These are phyloP conservation scores for cucumber (Cucumis sativus) DNA, from an alignment of 306 rosid genomes.

Conservation along the genomic window Cucumber_9930_V3 NC_026657.2:39537001-39537500, in stretches of 20 bases:
- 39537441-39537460: not conserved
- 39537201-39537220: constrained; percentile 48
- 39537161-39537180: not conserved
- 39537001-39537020: not conserved
- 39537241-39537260: constrained; percentile 88
- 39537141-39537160: no score
- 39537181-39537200: not conserved
- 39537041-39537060: not conserved
- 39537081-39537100: no score
- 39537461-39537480: constrained; percentile 8
- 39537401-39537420: constrained; percentile 1
- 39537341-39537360: constrained; percentile 94
- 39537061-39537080: no score
- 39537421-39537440: not conserved
- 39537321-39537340: constrained; percentile 86
- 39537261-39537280: constrained; percentile 97
- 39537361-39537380: constrained; percentile 78
- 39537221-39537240: constrained; percentile 83
- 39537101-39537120: no score
- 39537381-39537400: constrained; percentile 13
- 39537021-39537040: not conserved
- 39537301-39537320: constrained; percentile 77
- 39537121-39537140: no score
- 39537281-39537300: constrained; percentile 82
- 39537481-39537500: constrained; percentile 40